These are phyloP conservation scores for Rhytidiadelphus loreus DNA, from an alignment of 225 moss, liverwort and hornwort genomes.

Conservation along the genomic window DNA sequence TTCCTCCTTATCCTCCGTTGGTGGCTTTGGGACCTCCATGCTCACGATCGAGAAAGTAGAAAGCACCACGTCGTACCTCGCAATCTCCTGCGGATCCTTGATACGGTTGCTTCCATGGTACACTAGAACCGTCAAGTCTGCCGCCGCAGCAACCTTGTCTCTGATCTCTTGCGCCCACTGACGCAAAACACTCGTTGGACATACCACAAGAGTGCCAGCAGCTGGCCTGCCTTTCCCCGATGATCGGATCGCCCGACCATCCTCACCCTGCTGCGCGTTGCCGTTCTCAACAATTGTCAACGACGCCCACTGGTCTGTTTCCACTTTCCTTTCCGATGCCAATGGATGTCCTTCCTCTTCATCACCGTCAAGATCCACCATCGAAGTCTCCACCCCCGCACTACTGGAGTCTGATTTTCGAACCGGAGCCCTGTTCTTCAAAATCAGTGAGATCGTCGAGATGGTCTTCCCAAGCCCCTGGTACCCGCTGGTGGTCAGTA, in stretches of 20 bases:
- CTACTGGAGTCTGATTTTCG: conserved; percentile 29
- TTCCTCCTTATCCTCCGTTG: conserved; percentile 70
- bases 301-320: neutral
- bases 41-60: conserved; percentile 94
- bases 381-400: conserved; percentile 26
- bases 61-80: conserved; percentile 85
- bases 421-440: conserved; percentile 79
- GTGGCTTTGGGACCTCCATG: conserved; percentile 93
- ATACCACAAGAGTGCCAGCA: conserved; percentile 93
- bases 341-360: conserved; percentile 54
- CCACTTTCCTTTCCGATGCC: neutral
- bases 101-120: conserved; percentile 95
- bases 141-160: conserved; percentile 71
- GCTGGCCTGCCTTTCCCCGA: conserved; percentile 70
- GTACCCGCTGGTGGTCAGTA: neutral
- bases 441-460: conserved; percentile 82
- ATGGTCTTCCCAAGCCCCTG: conserved; percentile 99
- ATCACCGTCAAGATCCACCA: conserved; percentile 76
- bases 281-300: conserved; percentile 5
- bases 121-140: conserved; percentile 58
- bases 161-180: conserved; percentile 90
- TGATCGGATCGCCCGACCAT: conserved; percentile 12
- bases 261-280: conserved; percentile 10
- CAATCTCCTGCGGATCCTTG: conserved; percentile 78
- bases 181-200: conserved; percentile 95